Evolutionary conservation across 2,329 filamentous ascomycete genomes (phyloP).

Genomic region (Aspergillus proliferans): DNA sequence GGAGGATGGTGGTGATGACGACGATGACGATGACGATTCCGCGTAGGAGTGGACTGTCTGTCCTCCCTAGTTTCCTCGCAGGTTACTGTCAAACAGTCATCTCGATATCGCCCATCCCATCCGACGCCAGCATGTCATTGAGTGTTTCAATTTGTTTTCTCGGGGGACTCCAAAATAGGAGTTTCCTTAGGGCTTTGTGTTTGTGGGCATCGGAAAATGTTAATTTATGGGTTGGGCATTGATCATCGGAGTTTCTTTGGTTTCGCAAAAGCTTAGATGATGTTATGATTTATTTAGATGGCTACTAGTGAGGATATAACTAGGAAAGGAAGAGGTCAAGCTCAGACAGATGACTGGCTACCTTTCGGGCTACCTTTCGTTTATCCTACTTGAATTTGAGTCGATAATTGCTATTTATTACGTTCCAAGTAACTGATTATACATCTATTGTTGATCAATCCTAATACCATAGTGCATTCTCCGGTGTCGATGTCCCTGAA

Average conservation of each 20-base stretch:
- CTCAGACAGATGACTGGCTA: background rate
- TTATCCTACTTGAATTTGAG: no score
- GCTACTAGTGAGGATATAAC: background rate
- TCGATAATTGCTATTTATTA: no score
- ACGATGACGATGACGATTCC: conserved; percentile 46
- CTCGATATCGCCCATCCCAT: background rate
- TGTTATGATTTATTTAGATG: conserved; percentile 3
- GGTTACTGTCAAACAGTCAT: conserved; percentile 6
- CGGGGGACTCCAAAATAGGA: background rate
- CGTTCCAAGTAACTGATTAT: no score
- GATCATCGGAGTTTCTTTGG: background rate
- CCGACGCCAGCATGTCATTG: background rate
- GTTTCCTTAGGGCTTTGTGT: background rate
- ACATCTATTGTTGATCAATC: no score
- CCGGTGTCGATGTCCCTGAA: no score
- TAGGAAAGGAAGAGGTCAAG: background rate
- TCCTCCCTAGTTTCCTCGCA: conserved; percentile 9
- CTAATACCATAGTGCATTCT: no score
- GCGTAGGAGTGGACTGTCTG: conserved; percentile 6
- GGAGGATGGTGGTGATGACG: conserved; percentile 50
- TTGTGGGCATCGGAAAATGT: background rate
- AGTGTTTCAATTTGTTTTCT: background rate
- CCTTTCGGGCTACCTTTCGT: no score
- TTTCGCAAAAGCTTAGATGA: conserved; percentile 1
- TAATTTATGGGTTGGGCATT: background rate